Conservation (phyloP, 768 basidiomycete genomes). For the Botryobasidium botryosum region DNA sequence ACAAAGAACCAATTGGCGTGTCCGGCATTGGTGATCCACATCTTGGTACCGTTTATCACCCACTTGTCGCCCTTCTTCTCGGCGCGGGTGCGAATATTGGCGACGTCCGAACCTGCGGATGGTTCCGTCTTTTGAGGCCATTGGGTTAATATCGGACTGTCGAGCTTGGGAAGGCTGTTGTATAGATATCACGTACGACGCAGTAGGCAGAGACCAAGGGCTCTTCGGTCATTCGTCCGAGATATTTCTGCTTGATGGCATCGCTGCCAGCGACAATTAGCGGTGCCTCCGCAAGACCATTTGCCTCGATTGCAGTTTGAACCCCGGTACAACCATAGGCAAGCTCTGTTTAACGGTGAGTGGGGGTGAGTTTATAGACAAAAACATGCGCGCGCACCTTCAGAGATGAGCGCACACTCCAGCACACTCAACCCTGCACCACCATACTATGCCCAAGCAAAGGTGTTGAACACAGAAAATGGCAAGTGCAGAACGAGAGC, state of each 20-base stretch:
- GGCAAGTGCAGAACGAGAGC: background rate
- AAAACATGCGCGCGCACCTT: constrained; percentile 11
- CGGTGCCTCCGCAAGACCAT: constrained; percentile 22
- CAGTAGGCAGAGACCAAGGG: constrained; percentile 24
- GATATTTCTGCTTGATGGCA: constrained; percentile 23
- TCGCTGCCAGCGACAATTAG: constrained; percentile 21
- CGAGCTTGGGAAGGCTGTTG: background rate
- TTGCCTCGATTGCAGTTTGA: constrained; percentile 24
- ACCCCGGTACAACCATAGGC: constrained; percentile 22
- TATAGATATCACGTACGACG: constrained; percentile 11
- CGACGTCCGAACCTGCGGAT: constrained; percentile 24
- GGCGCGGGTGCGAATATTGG: constrained; percentile 22
- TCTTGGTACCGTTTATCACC: constrained; percentile 21
- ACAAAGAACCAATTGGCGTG: constrained; percentile 27
- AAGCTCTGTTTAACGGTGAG: constrained; percentile 12
- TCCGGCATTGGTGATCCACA: constrained; percentile 25
- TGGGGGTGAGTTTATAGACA: too few relatives aligned
- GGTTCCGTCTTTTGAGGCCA: constrained; percentile 22
- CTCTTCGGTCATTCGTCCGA: constrained; percentile 24
- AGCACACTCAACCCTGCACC: constrained; percentile 21
- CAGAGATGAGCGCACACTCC: constrained; percentile 21
- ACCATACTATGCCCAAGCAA: constrained; percentile 16
- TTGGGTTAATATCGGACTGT: too few relatives aligned
- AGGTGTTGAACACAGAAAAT: background rate
- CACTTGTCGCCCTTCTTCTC: constrained; percentile 20